A percentile compares a stretch with the other conserved stretches of the same genome.
Evolutionary conservation across 805 yeast species (phyloP).

Genomic region (Candida gorgasii): DNA sequence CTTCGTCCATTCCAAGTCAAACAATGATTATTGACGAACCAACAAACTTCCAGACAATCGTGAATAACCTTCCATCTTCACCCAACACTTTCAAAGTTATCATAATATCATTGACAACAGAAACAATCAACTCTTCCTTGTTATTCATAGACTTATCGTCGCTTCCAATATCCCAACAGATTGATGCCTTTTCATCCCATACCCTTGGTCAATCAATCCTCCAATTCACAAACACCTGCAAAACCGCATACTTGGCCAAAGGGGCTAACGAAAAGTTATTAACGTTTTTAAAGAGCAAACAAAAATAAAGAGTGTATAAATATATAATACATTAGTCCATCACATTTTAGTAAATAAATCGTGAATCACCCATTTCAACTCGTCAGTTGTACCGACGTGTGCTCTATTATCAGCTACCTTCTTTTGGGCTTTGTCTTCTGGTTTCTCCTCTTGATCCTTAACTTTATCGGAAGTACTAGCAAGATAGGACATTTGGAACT

Average conservation of each 20-base stretch:
- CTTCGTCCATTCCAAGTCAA: conserved; percentile 10
- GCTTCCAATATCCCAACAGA: background rate
- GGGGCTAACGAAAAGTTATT: background rate
- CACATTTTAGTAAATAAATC: conserved; percentile 54
- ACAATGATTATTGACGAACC: conserved; percentile 16
- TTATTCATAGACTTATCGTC: conserved; percentile 5
- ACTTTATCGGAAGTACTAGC: conserved; percentile 3
- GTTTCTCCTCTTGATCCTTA: too few relatives aligned
- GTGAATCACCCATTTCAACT: conserved; percentile 68
- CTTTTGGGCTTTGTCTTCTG: too few relatives aligned
- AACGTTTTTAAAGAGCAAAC: background rate
- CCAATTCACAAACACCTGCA: background rate
- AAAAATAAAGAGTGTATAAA: background rate
- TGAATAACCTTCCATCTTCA: conserved; percentile 2
- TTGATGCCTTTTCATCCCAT: background rate
- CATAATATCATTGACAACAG: background rate
- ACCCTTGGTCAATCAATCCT: background rate
- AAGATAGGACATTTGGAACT: conserved; percentile 15
- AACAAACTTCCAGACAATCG: conserved; percentile 10
- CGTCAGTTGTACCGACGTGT: conserved; percentile 63
- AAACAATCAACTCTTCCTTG: background rate
- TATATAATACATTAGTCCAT: conserved; percentile 5
- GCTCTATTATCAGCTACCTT: conserved; percentile 18
- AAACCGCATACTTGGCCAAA: conserved; percentile 1
- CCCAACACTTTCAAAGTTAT: conserved; percentile 1